Evolutionary conservation across 2,329 filamentous ascomycete species (phyloP).

Genomic region (Sporothrix variecibatus): DNA sequence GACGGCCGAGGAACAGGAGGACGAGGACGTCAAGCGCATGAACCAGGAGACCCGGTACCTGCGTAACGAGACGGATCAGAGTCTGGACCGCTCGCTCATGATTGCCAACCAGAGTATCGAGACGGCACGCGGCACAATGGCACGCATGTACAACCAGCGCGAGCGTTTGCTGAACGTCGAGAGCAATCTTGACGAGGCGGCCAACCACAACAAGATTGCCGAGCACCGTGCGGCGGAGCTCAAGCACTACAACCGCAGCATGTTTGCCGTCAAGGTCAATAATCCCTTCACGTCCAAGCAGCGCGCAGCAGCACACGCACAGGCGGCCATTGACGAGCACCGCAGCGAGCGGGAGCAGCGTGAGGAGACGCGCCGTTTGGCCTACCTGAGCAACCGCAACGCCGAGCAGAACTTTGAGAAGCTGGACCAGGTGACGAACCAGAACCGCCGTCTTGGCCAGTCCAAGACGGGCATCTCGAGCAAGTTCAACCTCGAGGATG

Average conservation of each 20-base stretch:
- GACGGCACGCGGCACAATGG: constrained; percentile 70
- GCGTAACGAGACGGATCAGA: constrained; percentile 64
- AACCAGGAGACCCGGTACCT: constrained; percentile 74
- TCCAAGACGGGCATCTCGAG: constrained; percentile 36
- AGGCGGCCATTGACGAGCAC: constrained; percentile 69
- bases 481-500: constrained; percentile 33
- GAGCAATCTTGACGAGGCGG: constrained; percentile 76
- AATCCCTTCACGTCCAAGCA: constrained; percentile 76
- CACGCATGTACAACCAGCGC: constrained; percentile 73
- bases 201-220: constrained; percentile 73
- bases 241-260: constrained; percentile 82
- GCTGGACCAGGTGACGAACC: constrained; percentile 64
- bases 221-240: constrained; percentile 81
- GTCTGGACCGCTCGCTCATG: constrained; percentile 67
- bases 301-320: constrained; percentile 64
- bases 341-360: constrained; percentile 65
- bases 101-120: constrained; percentile 70
- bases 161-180: constrained; percentile 82
- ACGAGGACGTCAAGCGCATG: constrained; percentile 68
- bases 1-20: constrained; percentile 77
- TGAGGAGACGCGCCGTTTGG: constrained; percentile 53
- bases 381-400: constrained; percentile 41
- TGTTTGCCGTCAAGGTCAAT: constrained; percentile 80
- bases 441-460: constrained; percentile 50
- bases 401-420: constrained; percentile 55